Percentiles rank a stretch among this genome's conserved stretches.
Conservation (phyloP, 305 asterid species). For the Fraxinus angustifolia region DNA sequence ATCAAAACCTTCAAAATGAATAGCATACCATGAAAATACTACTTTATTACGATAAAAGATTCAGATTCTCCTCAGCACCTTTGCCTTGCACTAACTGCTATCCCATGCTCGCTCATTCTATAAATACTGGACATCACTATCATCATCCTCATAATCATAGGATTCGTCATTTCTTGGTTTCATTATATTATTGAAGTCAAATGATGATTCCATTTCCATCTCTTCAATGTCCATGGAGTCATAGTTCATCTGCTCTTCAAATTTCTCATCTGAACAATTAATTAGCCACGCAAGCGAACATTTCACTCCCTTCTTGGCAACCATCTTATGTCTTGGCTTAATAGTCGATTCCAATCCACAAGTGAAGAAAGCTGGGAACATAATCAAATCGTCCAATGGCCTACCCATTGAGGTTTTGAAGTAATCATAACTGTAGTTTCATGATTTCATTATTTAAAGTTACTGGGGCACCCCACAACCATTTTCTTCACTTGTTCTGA, state of each 20-base stretch:
- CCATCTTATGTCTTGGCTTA: conserved; percentile 67
- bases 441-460: conserved; percentile 82
- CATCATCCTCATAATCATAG: conserved; percentile 56
- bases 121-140: conserved; percentile 35
- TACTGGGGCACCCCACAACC: conserved; percentile 86
- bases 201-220: conserved; percentile 57
- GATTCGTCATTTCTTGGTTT: conserved; percentile 49
- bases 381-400: conserved; percentile 80
- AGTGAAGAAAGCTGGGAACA: conserved; percentile 88
- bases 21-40: not conserved
- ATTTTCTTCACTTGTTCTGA: conserved; percentile 59
- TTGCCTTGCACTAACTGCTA: not conserved
- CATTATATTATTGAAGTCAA: conserved; percentile 55
- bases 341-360: conserved; percentile 76
- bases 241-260: conserved; percentile 78
- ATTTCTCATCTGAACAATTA: conserved; percentile 78
- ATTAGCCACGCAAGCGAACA: conserved; percentile 92
- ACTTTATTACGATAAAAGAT: not conserved
- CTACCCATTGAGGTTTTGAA: conserved; percentile 62
- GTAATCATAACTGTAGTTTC: conserved; percentile 64
- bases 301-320: conserved; percentile 55
- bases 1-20: not conserved
- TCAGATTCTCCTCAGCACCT: not conserved
- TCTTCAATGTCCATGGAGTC: conserved; percentile 75
- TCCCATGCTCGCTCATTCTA: not conserved